Evolutionary conservation across 2,329 filamentous ascomycete species (phyloP).

Genomic region (Claviceps citrina): DNA sequence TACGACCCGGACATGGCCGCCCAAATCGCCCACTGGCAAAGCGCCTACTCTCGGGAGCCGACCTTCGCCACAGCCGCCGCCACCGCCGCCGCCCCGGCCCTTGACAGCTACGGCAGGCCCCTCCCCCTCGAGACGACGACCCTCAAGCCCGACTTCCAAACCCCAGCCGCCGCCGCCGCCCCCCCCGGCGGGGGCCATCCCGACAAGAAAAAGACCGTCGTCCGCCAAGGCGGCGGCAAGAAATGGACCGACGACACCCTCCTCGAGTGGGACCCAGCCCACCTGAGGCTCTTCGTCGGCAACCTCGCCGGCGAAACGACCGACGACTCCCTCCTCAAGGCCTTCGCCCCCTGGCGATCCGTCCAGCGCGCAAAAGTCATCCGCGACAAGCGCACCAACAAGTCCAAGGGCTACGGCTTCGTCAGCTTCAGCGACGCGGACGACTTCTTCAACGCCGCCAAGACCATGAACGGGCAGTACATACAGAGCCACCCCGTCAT

Average conservation of each 20-base stretch:
- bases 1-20: conserved; percentile 72
- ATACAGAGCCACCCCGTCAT: conserved; percentile 92
- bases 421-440: conserved; percentile 91
- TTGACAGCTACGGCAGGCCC: conserved; percentile 19
- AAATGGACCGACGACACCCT: conserved; percentile 80
- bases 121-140: conserved; percentile 12
- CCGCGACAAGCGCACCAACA: conserved; percentile 87
- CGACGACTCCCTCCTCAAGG: conserved; percentile 87
- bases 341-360: conserved; percentile 75
- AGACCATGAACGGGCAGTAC: conserved; percentile 98
- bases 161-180: conserved; percentile 26
- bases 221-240: conserved; percentile 77
- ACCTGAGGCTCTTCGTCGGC: conserved; percentile 89
- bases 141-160: conserved; percentile 16
- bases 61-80: conserved; percentile 15
- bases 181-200: conserved; percentile 34
- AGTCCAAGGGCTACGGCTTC: conserved; percentile 92
- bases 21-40: conserved; percentile 90
- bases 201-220: conserved; percentile 69
- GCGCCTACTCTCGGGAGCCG: conserved; percentile 47
- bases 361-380: conserved; percentile 88
- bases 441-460: conserved; percentile 88
- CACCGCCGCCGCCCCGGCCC: conserved; percentile 13
- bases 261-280: conserved; percentile 88
- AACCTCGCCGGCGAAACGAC: conserved; percentile 96